Base-by-base conservation (phyloP, 176 grass and related monocot species). In the Bothriochloa decipiens region DNA sequence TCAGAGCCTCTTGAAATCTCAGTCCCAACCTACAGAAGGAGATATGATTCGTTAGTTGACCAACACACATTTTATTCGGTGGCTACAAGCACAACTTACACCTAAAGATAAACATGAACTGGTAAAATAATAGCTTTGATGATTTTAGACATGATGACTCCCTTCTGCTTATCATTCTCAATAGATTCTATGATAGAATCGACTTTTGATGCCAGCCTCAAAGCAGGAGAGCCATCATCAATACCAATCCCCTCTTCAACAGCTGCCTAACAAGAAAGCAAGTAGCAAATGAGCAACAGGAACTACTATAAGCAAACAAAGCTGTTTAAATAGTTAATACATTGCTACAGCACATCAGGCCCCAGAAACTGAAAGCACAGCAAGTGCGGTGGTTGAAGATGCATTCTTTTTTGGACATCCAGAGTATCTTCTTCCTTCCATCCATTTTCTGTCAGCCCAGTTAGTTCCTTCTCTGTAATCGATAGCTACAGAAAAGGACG, bases 121-220 rank as follows among this genome's bases (percentile, higher is more conserved):
- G 35, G 64, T 74, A 79, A 57, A 79, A 35, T 26, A 78, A 78
- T 16, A 79, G 8, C n/a, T 52, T 49, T 37, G 14, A 76, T 40
- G 72, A 53, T 42, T 33, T 41, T 29, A 35, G 42, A 52, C 36
- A 63, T 87, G 39, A 87, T 77, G 52, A 50, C 27, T 61, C 13
- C 35, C 10, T 55, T 87, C 71, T 86, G 83, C 82, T 92, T 81
- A 64, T 97, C 80, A 77, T 92, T 92, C 47, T 82, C 76, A 20
- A 91, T 85, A 66, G 79, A 85, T 35, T 84, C 85, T 81, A 90
- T 88, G 28, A 90, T 92, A 66, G 82, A 88, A 79, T 90, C 91
- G 62, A 88, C 94, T 80, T 84, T 84, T 62, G 76, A 79, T n/a
- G 87, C 75, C 64, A 92, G 91, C 80, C 89, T 91, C 72, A 93